Evolutionary conservation across 495 filamentous ascomycete genomes (phyloP).

Genomic region (Penicillium diatomitis): DNA sequence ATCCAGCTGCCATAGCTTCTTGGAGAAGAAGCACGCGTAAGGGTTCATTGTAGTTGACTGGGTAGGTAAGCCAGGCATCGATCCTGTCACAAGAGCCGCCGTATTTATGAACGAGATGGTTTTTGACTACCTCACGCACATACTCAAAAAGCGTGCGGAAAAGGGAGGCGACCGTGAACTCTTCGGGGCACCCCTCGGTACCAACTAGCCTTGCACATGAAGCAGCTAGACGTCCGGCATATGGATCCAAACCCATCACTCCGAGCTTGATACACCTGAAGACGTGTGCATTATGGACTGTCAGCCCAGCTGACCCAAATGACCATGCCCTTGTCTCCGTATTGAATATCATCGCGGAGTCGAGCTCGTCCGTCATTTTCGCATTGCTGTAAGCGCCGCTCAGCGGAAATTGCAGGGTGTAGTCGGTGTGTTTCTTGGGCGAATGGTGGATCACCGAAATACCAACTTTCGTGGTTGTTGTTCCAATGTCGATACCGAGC

Average conservation of each 20-base stretch:
- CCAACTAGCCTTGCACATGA: not conserved
- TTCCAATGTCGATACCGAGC: not conserved
- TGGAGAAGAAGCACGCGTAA: not conserved
- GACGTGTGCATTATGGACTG: not conserved
- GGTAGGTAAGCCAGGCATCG: not conserved
- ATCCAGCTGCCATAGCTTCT: not conserved
- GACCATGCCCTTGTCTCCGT: not conserved
- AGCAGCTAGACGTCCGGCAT: not conserved
- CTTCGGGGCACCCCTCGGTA: too few relatives aligned
- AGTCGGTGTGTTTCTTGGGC: not conserved
- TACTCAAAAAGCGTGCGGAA: not conserved
- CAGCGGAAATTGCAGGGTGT: not conserved
- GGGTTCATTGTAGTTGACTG: conserved; percentile 1
- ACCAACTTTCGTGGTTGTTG: not conserved
- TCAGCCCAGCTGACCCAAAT: not conserved
- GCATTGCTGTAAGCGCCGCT: not conserved
- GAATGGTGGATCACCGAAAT: too few relatives aligned
- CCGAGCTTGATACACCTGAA: not conserved
- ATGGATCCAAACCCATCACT: not conserved
- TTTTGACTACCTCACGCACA: not conserved
- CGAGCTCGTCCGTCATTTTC: not conserved
- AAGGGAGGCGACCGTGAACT: not conserved
- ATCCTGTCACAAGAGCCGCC: not conserved
- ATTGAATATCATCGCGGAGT: not conserved
- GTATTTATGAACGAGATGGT: not conserved